phyloP scores from a whole-genome alignment of 2,329 filamentous ascomycete genomes.

The Boeremia exigua region DNA sequence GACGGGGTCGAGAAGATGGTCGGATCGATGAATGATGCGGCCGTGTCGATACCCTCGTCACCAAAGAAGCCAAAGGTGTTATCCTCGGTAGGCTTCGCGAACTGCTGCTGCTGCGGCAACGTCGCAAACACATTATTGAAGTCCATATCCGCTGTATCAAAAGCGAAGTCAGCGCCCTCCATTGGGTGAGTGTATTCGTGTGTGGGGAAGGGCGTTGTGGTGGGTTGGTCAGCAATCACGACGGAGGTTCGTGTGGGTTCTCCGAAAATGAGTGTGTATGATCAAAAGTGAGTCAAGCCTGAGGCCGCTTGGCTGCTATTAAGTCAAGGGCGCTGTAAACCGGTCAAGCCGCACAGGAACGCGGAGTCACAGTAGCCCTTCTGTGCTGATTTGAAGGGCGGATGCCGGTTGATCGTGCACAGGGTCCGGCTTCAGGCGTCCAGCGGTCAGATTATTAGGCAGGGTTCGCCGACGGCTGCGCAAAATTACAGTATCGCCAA shows the following conservation, averaged over 20 bases:
- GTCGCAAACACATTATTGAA: constrained; percentile 37
- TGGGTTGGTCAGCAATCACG: constrained; percentile 28
- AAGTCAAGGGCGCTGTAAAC: constrained; percentile 26
- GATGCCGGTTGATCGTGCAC: constrained; percentile 5
- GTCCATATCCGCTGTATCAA: constrained; percentile 39
- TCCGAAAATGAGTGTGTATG: constrained; percentile 35
- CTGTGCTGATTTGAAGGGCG: constrained; percentile 12
- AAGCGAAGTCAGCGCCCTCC: constrained; percentile 42
- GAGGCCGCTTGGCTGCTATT: constrained; percentile 30
- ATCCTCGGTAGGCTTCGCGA: constrained; percentile 39
- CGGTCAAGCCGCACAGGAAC: constrained; percentile 5
- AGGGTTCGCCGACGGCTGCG: background rate
- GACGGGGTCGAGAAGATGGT: constrained; percentile 26
- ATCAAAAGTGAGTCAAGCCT: constrained; percentile 40
- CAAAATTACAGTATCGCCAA: background rate
- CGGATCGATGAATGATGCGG: constrained; percentile 30
- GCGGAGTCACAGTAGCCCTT: constrained; percentile 18
- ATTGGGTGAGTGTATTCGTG: constrained; percentile 23
- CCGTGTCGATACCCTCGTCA: constrained; percentile 46
- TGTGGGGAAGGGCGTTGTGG: constrained; percentile 22
- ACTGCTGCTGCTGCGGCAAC: constrained; percentile 28
- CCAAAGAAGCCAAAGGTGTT: constrained; percentile 41
- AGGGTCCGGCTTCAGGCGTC: constrained; percentile 13
- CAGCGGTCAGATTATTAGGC: constrained; percentile 8
- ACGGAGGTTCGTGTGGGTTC: constrained; percentile 22